Evolutionary conservation across 2,329 filamentous ascomycete species (phyloP), one percentile per base, ranked within the genome.

Genomic region (Coniochaeta sp.): DNA sequence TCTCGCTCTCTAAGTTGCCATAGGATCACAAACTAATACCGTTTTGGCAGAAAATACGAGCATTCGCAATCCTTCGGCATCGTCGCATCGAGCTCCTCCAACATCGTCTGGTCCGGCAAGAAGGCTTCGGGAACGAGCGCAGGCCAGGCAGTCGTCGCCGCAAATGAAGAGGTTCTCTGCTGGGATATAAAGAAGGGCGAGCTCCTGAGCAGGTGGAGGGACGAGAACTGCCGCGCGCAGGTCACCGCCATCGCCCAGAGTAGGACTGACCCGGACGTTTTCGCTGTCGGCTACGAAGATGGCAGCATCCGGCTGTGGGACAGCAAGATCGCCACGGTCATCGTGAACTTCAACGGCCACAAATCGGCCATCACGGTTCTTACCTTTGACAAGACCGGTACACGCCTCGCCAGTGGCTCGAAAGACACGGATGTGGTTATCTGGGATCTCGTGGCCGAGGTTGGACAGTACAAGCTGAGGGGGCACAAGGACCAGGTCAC

Each of bases 101-200:
- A 99, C 75, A 81, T 91, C 61, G 80, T 96, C 68, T 99, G 95
- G 94, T 74, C 79, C 18, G 69, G 80, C 47, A 75, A 78, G 62
- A 77, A 80, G 58, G 73, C 71, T 60, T 67, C 68, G 22, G 74
- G 73, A 56, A 88, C 86, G 49, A 85, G 89, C 59, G 87, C 87
- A 52, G 95, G 94, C 56, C 83, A 86, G 66, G 91, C 91, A 49
- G 79, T 96, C 60, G 89, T 92, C 51, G 89, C 90, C 51, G 91
- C 92, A 13, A 96, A 96, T 68, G 94, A 97, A 67, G 89, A 96
- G 65, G 88, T 99, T 4, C 69, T 97, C 14, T 91, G 88, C 67
- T 99, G 94, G 94, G 91, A 99, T 71, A 82, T 99, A 42, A 97
- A 97, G 70, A 97, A 94, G 64, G 91, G 91, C 57, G 92, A 97